Base-by-base conservation (phyloP, 2,329 filamentous ascomycete genomes). In the Clonostachys rosea region DNA sequence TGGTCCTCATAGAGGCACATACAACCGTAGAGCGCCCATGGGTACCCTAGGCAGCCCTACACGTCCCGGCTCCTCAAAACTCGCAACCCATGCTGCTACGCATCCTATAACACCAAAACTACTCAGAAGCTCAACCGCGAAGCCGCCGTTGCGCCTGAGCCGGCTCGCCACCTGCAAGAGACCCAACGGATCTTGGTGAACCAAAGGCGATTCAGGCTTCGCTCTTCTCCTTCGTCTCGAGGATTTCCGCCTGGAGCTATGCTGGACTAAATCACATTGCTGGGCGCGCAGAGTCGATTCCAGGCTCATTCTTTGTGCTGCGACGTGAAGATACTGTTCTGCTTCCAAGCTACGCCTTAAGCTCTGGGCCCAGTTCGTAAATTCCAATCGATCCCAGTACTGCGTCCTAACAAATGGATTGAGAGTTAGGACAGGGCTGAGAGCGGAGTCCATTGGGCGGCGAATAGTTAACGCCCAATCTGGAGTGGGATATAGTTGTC, bases 101-200 rank as follows among this genome's bases (percentile, higher is more conserved):
- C 87, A 88, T 5, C 89, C 87, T 4, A 95, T 62, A 30, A 94
- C 69, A 1, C 90, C 84, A 46, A 91, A 73, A 45, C 87, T 83
- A 13, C 89, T 87, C 18, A 91, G 65, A 6, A 95, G 71, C 61
- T 91, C 87, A 36, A 95, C 69, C 1, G 87, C 77, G 42, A 86
- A 64, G 71, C 84, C 84, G 1, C 87, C 80, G 42, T 76, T 78
- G 41, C 76, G 75, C 55, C 78, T 83, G 37, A 95, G 59, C 35
- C 82, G 78, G 17, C 86, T 81, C 4, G 81, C 79, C 52, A 91
- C 77, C 51, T 84, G 76, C 45, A 95, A 74, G 35, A 96, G 64
- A 0, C 91, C 91, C 0, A 96, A 73, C 1, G 91, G 91, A 62
- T 96, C 91, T 49, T 87, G 78, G 34, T 82, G 75, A 54, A 24